phyloP scores from a whole-genome alignment of 2,329 filamentous ascomycete species.

The Colletotrichum tabaci region DNA sequence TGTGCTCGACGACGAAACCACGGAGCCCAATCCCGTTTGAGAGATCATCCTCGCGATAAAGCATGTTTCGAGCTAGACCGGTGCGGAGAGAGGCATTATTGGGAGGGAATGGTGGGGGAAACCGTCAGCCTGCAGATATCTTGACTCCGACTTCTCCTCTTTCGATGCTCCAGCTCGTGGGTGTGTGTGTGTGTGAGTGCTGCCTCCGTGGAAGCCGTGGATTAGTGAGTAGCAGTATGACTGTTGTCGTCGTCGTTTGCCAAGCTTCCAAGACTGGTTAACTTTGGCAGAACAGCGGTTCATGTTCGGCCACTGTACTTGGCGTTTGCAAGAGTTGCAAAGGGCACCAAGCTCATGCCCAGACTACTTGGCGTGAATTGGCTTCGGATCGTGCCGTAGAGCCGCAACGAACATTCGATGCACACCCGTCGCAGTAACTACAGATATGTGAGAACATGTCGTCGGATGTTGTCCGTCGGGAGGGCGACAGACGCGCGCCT shows the following conservation, averaged over 20 bases:
- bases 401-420: not conserved
- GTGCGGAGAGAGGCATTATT: not conserved
- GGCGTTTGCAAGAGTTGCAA: not conserved
- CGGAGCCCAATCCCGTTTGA: conserved; percentile 10
- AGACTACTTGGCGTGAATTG: conserved; percentile 5
- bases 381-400: conserved; percentile 6
- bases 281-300: no score
- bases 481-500: not conserved
- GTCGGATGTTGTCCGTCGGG: conserved; percentile 22
- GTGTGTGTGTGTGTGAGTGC: not conserved
- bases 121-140: not conserved
- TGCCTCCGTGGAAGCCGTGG: no score
- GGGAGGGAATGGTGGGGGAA: no score
- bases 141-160: conserved; percentile 2
- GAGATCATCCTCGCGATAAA: not conserved
- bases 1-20: conserved; percentile 34
- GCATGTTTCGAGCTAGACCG: not conserved
- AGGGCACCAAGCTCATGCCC: not conserved
- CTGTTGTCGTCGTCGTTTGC: not conserved
- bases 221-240: not conserved
- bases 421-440: no score
- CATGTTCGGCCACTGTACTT: not conserved
- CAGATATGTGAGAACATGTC: not conserved
- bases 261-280: not conserved
- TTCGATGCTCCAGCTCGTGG: not conserved